These are phyloP conservation scores for Aplosporella prunicola DNA, from an alignment of 2,329 filamentous ascomycete species.

Conservation along the genomic window DNA sequence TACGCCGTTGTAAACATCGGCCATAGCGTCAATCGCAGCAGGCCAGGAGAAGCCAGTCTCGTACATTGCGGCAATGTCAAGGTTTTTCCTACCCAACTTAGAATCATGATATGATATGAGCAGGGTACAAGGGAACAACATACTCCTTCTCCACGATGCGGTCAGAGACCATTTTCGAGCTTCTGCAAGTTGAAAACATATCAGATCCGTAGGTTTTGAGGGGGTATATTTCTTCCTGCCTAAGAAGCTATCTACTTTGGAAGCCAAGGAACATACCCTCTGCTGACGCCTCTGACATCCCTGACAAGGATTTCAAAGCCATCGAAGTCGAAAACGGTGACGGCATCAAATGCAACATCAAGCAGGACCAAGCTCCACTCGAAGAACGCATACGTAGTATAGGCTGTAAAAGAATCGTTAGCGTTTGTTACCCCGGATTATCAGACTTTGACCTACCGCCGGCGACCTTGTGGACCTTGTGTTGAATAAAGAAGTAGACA, in stretches of 20 bases:
- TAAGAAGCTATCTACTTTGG: slow-evolving; percentile 62
- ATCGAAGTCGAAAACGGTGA: slow-evolving; percentile 85
- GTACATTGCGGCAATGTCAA: slow-evolving; percentile 60
- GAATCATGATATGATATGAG: neutral
- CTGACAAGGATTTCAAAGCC: slow-evolving; percentile 79
- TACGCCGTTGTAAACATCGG: slow-evolving; percentile 88
- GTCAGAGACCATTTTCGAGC: slow-evolving; percentile 35
- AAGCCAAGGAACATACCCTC: slow-evolving; percentile 98
- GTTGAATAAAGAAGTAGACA: slow-evolving; percentile 96
- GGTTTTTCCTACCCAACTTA: slow-evolving; percentile 56
- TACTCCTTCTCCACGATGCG: slow-evolving; percentile 63
- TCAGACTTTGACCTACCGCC: slow-evolving; percentile 82
- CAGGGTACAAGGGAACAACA: slow-evolving; percentile 26
- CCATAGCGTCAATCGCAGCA: slow-evolving; percentile 68
- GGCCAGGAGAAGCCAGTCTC: slow-evolving; percentile 62
- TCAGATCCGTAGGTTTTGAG: slow-evolving; percentile 29
- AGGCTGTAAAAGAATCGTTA: slow-evolving; percentile 54
- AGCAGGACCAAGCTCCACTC: slow-evolving; percentile 93
- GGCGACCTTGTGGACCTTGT: slow-evolving; percentile 89
- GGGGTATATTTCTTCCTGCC: slow-evolving; percentile 25
- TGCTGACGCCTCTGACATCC: slow-evolving; percentile 81
- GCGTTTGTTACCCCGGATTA: neutral
- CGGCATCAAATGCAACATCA: slow-evolving; percentile 92
- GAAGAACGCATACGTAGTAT: slow-evolving; percentile 95
- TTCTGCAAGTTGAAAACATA: slow-evolving; percentile 33